Evolutionary conservation across 2,329 filamentous ascomycete species (phyloP), one percentile per base, ranked within the genome.

Genomic region (Nemania sp.): DNA sequence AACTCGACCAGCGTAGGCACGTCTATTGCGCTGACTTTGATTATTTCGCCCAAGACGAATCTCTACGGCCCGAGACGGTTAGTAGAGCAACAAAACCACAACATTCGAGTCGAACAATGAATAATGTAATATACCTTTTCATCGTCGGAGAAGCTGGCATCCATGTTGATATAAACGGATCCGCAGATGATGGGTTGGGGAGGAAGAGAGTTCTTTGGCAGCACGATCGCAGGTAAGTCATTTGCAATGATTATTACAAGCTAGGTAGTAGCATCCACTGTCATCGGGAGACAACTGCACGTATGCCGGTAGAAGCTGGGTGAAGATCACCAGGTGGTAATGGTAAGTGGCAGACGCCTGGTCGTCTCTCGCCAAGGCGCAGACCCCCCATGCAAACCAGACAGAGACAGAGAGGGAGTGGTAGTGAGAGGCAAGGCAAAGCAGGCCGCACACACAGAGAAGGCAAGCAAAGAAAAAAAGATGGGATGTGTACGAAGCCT

Each of bases 41-140:
- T 81, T 67, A 85, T 82, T 72, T 86, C 83, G 58, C 78, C 81
- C 57, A 86, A 77, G 62, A 86, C 75, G 69, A 84, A 84, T 64
- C 83, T 81, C 83, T 86, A 68, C n/a, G 59, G 49, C 21, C 48
- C 49, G 66, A 39, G 51, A 35, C 43, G 20, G 59, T 71, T 65
- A 69, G 65, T 65, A 58, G 45, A 59, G 63, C 59, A 64, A 54
- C 45, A 37, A 29, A 32, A 39, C n/a, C n/a, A n/a, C n/a, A n/a
- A n/a, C n/a, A 13, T 37, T 42, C 50, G 35, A 35, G 37, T 45
- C 52, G 53, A 51, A 54, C n/a, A 61, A 69, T n/a, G n/a, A n/a
- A n/a, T n/a, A n/a, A n/a, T n/a, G n/a, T n/a, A 29, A 29, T 74
- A 57, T 76, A 84, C 82, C 80, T 83, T 83, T 72, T 84, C 82